Percentiles rank a stretch among this genome's conserved stretches.
Conservation (phyloP, 2,329 filamentous ascomycete species). For the Hypoxylon sp. region DNA sequence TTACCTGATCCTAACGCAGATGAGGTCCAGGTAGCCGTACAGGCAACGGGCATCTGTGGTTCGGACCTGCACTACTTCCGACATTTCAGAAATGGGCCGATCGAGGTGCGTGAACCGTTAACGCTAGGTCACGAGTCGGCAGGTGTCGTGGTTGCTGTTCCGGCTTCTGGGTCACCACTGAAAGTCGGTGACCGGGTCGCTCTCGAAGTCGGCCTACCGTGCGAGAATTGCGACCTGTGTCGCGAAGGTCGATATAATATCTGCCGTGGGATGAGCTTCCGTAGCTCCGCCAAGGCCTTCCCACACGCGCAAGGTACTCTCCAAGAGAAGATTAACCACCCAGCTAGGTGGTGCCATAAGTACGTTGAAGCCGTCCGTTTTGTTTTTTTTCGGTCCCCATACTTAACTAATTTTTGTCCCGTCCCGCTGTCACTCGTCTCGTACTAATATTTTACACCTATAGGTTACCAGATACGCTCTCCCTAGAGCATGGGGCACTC, state of each 20-base stretch:
- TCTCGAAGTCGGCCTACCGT: constrained; percentile 70
- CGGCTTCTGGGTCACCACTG: constrained; percentile 66
- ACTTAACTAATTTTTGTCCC: background rate
- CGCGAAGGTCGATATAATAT: constrained; percentile 72
- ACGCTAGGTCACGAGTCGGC: constrained; percentile 78
- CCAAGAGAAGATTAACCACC: constrained; percentile 70
- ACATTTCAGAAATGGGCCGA: constrained; percentile 76
- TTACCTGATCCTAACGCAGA: constrained; percentile 67
- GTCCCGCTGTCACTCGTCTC: no score
- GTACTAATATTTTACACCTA: background rate
- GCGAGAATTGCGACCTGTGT: constrained; percentile 67
- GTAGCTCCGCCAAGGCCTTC: constrained; percentile 69
- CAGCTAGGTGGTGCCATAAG: constrained; percentile 70
- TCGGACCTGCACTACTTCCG: constrained; percentile 77
- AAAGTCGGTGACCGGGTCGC: constrained; percentile 79
- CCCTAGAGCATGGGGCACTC: constrained; percentile 69
- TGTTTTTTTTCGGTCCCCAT: background rate
- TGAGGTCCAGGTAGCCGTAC: constrained; percentile 74
- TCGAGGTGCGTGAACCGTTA: constrained; percentile 69
- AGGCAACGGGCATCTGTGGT: constrained; percentile 76
- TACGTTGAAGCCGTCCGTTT: constrained; percentile 50
- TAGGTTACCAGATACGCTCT: constrained; percentile 64
- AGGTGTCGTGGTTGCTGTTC: constrained; percentile 71
- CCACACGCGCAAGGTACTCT: constrained; percentile 72
- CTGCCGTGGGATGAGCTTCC: constrained; percentile 70